Conservation (phyloP, 2,329 filamentous ascomycete genomes). For the Fusarium buharicum region DNA sequence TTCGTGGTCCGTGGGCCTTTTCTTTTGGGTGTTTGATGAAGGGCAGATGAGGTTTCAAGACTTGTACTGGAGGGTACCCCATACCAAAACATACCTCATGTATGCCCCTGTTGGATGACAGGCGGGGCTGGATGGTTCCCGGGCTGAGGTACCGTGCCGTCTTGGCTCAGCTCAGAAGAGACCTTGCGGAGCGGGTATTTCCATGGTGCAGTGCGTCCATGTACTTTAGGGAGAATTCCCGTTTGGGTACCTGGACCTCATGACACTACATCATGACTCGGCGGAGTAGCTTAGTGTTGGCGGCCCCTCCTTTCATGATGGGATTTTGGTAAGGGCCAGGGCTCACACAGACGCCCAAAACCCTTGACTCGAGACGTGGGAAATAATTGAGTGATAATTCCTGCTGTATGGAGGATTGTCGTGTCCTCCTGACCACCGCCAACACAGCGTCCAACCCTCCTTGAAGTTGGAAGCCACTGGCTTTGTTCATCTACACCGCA, state of each 20-base stretch:
- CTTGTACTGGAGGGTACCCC: slow-evolving; percentile 29
- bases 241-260: slow-evolving; percentile 35
- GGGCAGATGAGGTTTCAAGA: slow-evolving; percentile 10
- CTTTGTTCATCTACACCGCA: slow-evolving; percentile 18
- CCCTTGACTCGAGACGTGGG: slow-evolving; percentile 21
- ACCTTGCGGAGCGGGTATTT: slow-evolving; percentile 21
- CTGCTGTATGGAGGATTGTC: not conserved
- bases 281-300: slow-evolving; percentile 16
- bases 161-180: slow-evolving; percentile 27
- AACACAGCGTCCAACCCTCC: slow-evolving; percentile 19
- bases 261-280: slow-evolving; percentile 32
- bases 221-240: slow-evolving; percentile 22
- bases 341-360: slow-evolving; percentile 21
- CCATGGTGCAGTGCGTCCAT: slow-evolving; percentile 6
- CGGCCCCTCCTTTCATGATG: slow-evolving; percentile 36
- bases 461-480: slow-evolving; percentile 9
- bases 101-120: slow-evolving; percentile 30
- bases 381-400: slow-evolving; percentile 19
- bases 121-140: slow-evolving; percentile 19
- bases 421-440: slow-evolving; percentile 35
- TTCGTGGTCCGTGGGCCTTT: slow-evolving; percentile 9
- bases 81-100: slow-evolving; percentile 30
- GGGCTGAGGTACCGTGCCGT: slow-evolving; percentile 29
- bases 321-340: slow-evolving; percentile 24
- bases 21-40: slow-evolving; percentile 16